These are phyloP conservation scores for Fusarium brachygibbosum DNA, from an alignment of 2,329 filamentous ascomycete species.

Conservation along the genomic window DNA sequence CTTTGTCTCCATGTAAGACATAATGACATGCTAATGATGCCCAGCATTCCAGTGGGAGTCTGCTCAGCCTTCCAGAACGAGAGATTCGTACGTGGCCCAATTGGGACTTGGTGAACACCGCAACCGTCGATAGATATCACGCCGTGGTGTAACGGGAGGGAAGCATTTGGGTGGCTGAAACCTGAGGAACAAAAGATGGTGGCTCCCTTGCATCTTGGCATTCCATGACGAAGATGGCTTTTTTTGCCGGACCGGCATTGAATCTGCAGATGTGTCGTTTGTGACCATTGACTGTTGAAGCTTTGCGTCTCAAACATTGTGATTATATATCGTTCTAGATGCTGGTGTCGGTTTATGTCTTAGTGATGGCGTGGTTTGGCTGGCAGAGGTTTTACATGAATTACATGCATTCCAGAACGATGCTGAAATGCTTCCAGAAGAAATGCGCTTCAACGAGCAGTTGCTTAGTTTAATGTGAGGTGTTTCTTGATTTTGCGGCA, in stretches of 20 bases:
- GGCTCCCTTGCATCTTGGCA: neutral
- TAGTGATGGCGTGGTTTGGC: accelerated
- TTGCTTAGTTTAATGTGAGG: neutral
- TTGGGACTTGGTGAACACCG: neutral
- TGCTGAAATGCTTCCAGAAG: neutral
- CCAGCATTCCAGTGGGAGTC: neutral
- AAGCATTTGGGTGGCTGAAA: slow-evolving; percentile 14
- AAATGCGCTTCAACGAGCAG: neutral
- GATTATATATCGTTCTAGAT: neutral
- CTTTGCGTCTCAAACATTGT: accelerated
- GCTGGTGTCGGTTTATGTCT: accelerated
- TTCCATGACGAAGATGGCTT: slow-evolving; percentile 9
- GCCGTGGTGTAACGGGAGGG: neutral
- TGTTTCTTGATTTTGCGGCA: neutral
- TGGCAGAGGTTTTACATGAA: neutral
- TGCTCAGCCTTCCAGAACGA: neutral
- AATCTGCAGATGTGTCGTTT: neutral
- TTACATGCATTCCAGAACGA: accelerated
- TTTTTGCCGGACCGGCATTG: neutral
- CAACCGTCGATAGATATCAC: slow-evolving; percentile 14
- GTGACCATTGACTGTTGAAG: neutral
- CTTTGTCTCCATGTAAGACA: neutral
- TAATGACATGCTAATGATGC: neutral
- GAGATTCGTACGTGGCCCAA: neutral
- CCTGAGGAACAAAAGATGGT: neutral